Evolutionary conservation across 2,329 filamentous ascomycete genomes (phyloP), one percentile per base, ranked within the genome.

Genomic region (Beauveria sp.): DNA sequence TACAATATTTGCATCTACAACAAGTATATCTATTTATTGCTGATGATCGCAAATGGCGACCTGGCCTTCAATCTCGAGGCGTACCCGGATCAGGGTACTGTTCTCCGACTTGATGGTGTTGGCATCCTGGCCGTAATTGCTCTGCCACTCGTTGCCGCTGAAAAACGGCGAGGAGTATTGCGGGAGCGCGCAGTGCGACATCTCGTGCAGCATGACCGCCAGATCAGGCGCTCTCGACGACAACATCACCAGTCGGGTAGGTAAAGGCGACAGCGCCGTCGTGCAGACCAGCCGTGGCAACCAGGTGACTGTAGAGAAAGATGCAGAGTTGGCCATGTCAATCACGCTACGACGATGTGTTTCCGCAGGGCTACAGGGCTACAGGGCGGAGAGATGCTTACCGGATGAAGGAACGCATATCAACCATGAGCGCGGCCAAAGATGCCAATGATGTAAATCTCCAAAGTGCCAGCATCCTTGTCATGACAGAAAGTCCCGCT

Each of bases 401-500:
- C 60, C 60, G 60, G 49, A 62, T 62, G 12, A 62, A 62, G 18
- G 52, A 54, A 3, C 60, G 43, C 60, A 62, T 62, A 48, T 28
- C 52, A 51, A 1, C 58, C 60, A 2, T 46, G 60, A 28, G 60
- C 40, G n/a, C 60, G 60, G 38, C 60, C 60, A 22, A 62, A 58
- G 28, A 62, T 58, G 60, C 65, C 63, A n/a, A 67, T 65, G 66
- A 71, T 69, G 49, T 65, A 64, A 12, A 61, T 61, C 55, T 66
- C 53, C 45, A 49, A 63, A n/a, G 65, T 59, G 2, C 61, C 53
- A 2, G 67, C 60, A 18, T 66, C 58, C 50, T 63, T 68, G 59
- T 69, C 66, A 10, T 69, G 65, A 51, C 69, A 70, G 46, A 71
- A 67, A 48, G 67, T 65, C 69, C 69, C 71, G 50, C 65, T 63